Evolutionary conservation across 371 early-diverging fungal species (phyloP).

Genomic region (Mucor lusitanicus): DNA sequence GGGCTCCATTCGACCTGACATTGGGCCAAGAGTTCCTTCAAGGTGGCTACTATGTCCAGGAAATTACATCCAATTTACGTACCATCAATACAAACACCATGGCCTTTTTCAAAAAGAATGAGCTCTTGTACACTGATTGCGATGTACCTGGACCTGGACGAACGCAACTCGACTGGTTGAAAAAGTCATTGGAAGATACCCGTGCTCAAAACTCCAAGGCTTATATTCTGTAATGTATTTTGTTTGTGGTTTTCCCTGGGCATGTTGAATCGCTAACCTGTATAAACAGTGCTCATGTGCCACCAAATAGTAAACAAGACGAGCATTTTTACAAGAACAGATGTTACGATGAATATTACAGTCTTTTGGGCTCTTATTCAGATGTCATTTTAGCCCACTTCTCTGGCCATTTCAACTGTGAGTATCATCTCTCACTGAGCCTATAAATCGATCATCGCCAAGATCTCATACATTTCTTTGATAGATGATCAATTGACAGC

Average conservation of each 20-base stretch:
- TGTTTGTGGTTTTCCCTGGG: slow-evolving; percentile 5
- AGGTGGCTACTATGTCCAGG: slow-evolving; percentile 30
- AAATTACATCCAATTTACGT: slow-evolving; percentile 9
- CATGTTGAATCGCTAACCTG: background rate
- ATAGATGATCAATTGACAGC: slow-evolving; percentile 25
- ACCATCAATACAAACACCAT: slow-evolving; percentile 24
- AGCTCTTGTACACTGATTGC: slow-evolving; percentile 23
- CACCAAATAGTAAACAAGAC: slow-evolving; percentile 39
- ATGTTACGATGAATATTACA: slow-evolving; percentile 42
- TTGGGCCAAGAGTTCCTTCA: slow-evolving; percentile 13
- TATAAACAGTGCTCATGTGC: slow-evolving; percentile 45
- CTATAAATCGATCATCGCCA: background rate
- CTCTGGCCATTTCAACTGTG: slow-evolving; percentile 53
- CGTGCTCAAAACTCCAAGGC: background rate
- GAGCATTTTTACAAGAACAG: slow-evolving; percentile 7
- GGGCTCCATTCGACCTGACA: slow-evolving; percentile 25
- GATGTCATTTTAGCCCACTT: slow-evolving; percentile 50
- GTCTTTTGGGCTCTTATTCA: slow-evolving; percentile 44
- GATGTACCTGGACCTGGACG: slow-evolving; percentile 21
- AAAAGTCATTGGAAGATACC: slow-evolving; percentile 13
- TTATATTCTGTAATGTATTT: slow-evolving; percentile 23
- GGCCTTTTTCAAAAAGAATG: slow-evolving; percentile 30
- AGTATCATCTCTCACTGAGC: background rate
- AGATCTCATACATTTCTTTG: background rate
- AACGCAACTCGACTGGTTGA: slow-evolving; percentile 35